Evolutionary conservation across 176 grass and related monocot species (phyloP).

Genomic region (Elymus sibiricus): DNA sequence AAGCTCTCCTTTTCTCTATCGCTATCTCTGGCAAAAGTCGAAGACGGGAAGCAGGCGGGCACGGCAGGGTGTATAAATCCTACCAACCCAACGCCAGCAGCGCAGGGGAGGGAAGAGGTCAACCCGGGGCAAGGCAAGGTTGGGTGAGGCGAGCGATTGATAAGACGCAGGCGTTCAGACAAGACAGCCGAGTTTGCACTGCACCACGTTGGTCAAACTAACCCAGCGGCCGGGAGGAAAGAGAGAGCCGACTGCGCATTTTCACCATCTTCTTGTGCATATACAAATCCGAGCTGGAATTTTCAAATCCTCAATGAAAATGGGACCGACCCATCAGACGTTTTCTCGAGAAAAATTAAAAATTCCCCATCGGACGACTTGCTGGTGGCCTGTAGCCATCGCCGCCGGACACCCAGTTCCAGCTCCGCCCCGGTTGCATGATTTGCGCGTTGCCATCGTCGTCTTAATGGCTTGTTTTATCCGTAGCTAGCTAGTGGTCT

Average conservation of each 20-base stretch:
- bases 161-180: not conserved
- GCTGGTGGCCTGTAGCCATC: not conserved
- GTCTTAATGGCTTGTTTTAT: not conserved
- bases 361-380: too few species aligned
- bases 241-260: not conserved
- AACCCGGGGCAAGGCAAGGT: not conserved
- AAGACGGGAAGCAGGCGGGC: not conserved
- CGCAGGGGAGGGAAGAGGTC: slow-evolving; percentile 22
- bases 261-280: not conserved
- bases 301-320: not conserved
- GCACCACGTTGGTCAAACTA: slow-evolving; percentile 13
- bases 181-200: not conserved
- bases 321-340: too few species aligned
- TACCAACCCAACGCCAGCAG: not conserved
- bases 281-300: too few species aligned
- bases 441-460: not conserved
- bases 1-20: not conserved
- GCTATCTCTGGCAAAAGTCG: not conserved
- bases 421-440: not conserved
- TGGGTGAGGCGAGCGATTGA: too few species aligned
- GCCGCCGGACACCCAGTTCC: slow-evolving; percentile 7
- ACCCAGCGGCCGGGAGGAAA: not conserved
- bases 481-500: not conserved
- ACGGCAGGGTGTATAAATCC: not conserved
- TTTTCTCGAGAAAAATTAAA: too few species aligned